These are phyloP conservation scores for Aristolochia contorta DNA, from an alignment of 164 flowering plant species.

Conservation along the genomic window DNA sequence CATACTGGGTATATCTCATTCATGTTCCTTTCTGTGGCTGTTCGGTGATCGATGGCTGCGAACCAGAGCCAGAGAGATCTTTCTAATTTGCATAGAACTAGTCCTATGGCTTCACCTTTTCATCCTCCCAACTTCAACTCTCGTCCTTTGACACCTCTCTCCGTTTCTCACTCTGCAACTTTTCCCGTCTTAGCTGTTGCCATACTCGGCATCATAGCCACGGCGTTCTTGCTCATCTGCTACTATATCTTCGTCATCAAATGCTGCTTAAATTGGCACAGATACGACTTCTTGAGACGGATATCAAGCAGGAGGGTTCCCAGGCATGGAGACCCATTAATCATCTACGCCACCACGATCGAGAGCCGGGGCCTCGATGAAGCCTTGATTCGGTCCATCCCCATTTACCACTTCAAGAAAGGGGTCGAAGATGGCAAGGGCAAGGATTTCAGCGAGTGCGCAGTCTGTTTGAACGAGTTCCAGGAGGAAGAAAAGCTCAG, in stretches of 20 bases:
- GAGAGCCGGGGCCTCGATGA: conserved; percentile 59
- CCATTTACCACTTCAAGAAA: conserved; percentile 47
- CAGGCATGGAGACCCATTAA: conserved; percentile 22
- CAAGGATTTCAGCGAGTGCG: conserved; percentile 45
- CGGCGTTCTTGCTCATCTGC: conserved; percentile 64
- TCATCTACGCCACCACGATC: conserved; percentile 19
- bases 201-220: conserved; percentile 68
- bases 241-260: conserved; percentile 90
- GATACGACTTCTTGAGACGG: conserved; percentile 38
- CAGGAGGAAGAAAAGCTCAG: conserved; percentile 71
- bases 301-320: conserved; percentile 33
- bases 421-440: conserved; percentile 4
- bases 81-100: too few species aligned
- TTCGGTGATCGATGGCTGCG: too few species aligned
- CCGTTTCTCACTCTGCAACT: conserved; percentile 30
- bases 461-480: conserved; percentile 81
- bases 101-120: too few species aligned
- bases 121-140: background rate
- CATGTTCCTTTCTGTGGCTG: too few species aligned
- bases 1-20: too few species aligned
- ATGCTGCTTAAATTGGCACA: conserved; percentile 77
- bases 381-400: conserved; percentile 61
- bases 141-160: background rate
- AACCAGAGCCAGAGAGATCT: too few species aligned
- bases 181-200: conserved; percentile 78